Evolutionary conservation across 176 grass and related monocot genomes (phyloP), one percentile per base, ranked within the genome.

Genomic region (Hordeum marinum): DNA sequence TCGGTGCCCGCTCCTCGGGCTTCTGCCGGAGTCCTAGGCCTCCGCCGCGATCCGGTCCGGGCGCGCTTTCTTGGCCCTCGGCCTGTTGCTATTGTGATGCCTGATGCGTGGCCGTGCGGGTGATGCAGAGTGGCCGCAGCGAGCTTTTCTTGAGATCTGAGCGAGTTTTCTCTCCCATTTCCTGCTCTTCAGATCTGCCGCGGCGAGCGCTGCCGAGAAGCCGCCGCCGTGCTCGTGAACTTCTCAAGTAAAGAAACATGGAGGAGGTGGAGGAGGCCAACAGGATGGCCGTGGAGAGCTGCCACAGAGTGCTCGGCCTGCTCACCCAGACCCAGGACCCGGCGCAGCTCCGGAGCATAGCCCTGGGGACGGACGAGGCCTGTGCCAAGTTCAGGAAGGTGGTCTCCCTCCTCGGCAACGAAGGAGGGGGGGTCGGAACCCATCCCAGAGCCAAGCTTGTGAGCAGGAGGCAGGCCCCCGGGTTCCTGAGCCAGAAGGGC

Each of bases 341-440:
- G 15, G 88, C 75, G 15, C 83, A 87, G 85, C 91, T 84, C 11
- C 87, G 59, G 76, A 87, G 26, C 48, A 68, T 95, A 63, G 85
- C 83, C 10, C 68, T 86, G 20, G 93, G 95, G 32, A 92, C 91
- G 26, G 85, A 66, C 3, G 93, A 92, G 20, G 91, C 93, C 13
- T 83, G 94, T 43, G 85, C 91, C n/a, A 90, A 83, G 80, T 96
- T 99, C 86, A 96, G 83, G 67, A 99, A 91, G 57, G 96, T 99
- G 13, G 70, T 80, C 3, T 82, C 91, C 65, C 79, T 99, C 63
- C 91, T 99, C 26, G 68, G 39, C 81, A 85, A 83, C 24, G 24
- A 64, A 42, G 24, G 68, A 20, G 76, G 43, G 9, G 69, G 29
- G 24, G 29, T 83, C 14, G 64, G 21, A 5, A 83, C 87, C 27